These are phyloP conservation scores for Botrytis sinoallii DNA, from an alignment of 2,329 filamentous ascomycete species.

Conservation along the genomic window DNA sequence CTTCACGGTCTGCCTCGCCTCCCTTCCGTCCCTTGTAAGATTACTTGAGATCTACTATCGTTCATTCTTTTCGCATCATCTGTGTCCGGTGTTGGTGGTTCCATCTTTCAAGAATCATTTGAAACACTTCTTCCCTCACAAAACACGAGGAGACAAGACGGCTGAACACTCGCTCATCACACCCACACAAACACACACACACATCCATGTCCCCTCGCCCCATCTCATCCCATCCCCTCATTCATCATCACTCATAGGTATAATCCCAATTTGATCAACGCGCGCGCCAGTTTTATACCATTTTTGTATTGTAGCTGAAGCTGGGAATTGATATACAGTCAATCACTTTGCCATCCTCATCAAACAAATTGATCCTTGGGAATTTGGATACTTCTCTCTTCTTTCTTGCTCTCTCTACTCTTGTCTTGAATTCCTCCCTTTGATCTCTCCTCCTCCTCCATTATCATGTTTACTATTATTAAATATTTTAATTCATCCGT, in stretches of 20 bases:
- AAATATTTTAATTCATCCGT: background rate
- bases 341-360: conserved; percentile 2
- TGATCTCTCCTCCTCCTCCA: background rate
- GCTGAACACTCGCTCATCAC: background rate
- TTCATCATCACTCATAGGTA: background rate
- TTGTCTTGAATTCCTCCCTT: background rate
- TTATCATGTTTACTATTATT: conserved; percentile 11
- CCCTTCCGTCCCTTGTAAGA: background rate
- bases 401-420: background rate
- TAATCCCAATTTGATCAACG: background rate
- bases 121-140: conserved; percentile 3
- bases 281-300: conserved; percentile 1
- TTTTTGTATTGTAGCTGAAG: background rate
- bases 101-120: background rate
- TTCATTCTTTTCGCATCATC: background rate
- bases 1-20: background rate
- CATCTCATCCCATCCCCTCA: background rate
- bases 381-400: background rate
- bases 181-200: background rate
- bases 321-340: background rate
- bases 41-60: background rate
- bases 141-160: background rate
- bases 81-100: background rate
- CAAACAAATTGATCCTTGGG: background rate
- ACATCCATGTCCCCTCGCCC: background rate